Base-by-base conservation (phyloP, 495 filamentous ascomycete species). In the Glutinoglossum americanum region DNA sequence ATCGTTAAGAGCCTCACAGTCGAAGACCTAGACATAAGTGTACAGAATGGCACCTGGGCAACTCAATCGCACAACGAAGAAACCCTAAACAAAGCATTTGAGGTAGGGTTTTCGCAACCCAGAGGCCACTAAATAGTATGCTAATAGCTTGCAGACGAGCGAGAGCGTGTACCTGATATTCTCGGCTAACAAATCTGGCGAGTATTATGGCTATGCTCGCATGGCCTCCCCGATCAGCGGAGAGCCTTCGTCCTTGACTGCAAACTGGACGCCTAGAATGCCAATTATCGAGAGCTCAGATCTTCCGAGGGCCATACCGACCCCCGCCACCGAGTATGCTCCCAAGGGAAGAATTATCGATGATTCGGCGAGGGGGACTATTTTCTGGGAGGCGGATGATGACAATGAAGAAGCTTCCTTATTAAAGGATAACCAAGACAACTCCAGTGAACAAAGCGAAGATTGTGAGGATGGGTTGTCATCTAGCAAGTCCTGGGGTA, bases 151-250 rank as follows among this genome's bases (percentile, higher is more conserved):
- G 7, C 51, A 94, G 89, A 74, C 71, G 17, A 79, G 83, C 23
- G 85, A 93, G 53, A 84, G 87, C 64, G 89, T 97, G n/a, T 96
- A 90, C 64, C 75, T 98, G 32, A 81, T 98, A 26, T 98, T 98
- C 68, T 96, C 89, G 15, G 92, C 89, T 13, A 98, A 97, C 70
- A 97, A 96, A 64, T 97, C 92, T 0, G 92, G 92, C 21, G 92
- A 96, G 68, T 98, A 96, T 63, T 96, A 92, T 67, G 92, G 92
- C 26, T 94, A 94, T 61, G 92, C 89, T 15, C 80, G 86, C 44
- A 98, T 97, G 92, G 74, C 74, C 19, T 96, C 92, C 53, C 74
- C 79, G 8, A 94, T 96, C 67, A 79, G 77, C 62, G 80, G 89
- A 56, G 82, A 90, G 62, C 77, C 82, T 28, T 75, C 76, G 1